A percentile compares a stretch with the other conserved stretches of the same genome.
Evolutionary conservation across 805 yeast species (phyloP).

Genomic region (Starmerella geochares): DNA sequence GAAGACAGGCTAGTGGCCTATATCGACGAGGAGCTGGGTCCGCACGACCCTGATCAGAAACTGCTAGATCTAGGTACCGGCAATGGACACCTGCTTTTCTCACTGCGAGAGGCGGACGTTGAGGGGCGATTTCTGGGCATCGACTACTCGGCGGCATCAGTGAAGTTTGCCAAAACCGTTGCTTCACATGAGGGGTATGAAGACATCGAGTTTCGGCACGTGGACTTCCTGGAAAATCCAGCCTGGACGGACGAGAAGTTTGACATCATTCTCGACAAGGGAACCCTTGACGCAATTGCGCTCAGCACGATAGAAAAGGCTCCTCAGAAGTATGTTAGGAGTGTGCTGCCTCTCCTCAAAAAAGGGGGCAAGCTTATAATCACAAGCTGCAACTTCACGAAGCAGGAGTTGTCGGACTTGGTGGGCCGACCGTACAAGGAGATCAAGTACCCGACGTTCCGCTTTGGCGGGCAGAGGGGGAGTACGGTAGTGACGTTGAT

Average conservation of each 20-base stretch:
- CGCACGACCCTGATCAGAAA: conserved; percentile 22
- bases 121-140: conserved; percentile 57
- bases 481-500: conserved; percentile 81
- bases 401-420: conserved; percentile 47
- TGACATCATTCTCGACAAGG: conserved; percentile 82
- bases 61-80: conserved; percentile 90
- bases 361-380: conserved; percentile 53
- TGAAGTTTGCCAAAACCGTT: conserved; percentile 58
- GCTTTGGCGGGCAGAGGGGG: conserved; percentile 85
- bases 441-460: conserved; percentile 65
- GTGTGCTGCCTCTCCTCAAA: conserved; percentile 48
- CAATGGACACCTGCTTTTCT: conserved; percentile 79
- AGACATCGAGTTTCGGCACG: conserved; percentile 45
- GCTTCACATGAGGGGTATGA: conserved; percentile 31
- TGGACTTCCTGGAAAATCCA: conserved; percentile 51
- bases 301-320: conserved; percentile 42
- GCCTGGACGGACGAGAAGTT: conserved; percentile 38
- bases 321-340: conserved; percentile 46
- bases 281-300: conserved; percentile 95
- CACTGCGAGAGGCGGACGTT: conserved; percentile 54
- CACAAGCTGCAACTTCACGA: conserved; percentile 91
- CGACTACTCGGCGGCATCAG: conserved; percentile 78
- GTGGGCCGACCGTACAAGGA: conserved; percentile 33
- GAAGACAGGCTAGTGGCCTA: conserved; percentile 74
- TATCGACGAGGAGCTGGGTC: conserved; percentile 40